Conservation (phyloP, 2,329 filamentous ascomycete species). For the Exophiala aquamarina region DNA sequence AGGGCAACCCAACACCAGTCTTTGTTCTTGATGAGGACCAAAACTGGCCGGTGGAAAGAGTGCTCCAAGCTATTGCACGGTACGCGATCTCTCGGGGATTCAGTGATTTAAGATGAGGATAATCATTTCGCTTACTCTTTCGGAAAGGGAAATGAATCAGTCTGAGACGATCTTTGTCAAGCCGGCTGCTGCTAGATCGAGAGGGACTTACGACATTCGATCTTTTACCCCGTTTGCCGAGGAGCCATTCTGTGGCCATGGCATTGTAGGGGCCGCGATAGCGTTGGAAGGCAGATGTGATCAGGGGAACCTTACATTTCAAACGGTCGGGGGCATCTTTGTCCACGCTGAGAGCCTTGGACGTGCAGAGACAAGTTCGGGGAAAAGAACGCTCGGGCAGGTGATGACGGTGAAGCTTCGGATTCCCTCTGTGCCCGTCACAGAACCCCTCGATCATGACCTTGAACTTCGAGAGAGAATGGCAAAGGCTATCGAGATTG, state of each 20-base stretch:
- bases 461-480: background rate
- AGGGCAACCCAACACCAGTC: slow-evolving; percentile 10
- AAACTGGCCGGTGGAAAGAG: background rate
- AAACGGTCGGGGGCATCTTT: slow-evolving; percentile 7
- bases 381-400: background rate
- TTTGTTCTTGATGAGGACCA: slow-evolving; percentile 5
- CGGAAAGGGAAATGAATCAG: slow-evolving; percentile 9
- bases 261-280: slow-evolving; percentile 5
- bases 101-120: background rate
- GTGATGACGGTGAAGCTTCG: background rate
- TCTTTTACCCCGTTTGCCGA: slow-evolving; percentile 10
- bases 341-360: slow-evolving; percentile 1
- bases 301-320: background rate
- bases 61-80: slow-evolving; percentile 7
- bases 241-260: slow-evolving; percentile 11
- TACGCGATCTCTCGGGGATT: no score
- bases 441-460: slow-evolving; percentile 2
- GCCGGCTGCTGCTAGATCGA: no score
- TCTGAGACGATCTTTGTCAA: slow-evolving; percentile 10
- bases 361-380: no score
- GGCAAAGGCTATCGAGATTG: background rate
- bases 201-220: slow-evolving; percentile 4
- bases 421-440: slow-evolving; percentile 5
- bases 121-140: background rate
- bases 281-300: background rate